Percentiles rank a stretch among this genome's conserved stretches.
Evolutionary conservation across 2,329 filamentous ascomycete species (phyloP).

Genomic region (Trichoderma koningii): DNA sequence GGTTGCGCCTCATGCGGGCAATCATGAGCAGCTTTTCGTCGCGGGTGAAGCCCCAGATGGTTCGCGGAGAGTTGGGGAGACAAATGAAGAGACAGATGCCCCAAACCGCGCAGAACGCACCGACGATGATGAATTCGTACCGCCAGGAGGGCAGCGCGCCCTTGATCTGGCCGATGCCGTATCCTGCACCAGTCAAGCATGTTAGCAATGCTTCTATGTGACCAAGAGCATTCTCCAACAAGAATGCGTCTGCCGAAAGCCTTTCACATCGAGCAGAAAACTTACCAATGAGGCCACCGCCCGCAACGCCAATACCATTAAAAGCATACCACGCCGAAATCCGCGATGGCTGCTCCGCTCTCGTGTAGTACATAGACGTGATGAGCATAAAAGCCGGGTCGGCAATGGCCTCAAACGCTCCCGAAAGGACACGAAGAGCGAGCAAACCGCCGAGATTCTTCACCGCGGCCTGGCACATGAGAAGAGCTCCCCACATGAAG

Average conservation of each 20-base stretch:
- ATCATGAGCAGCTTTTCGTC: conserved; percentile 58
- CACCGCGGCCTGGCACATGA: conserved; percentile 55
- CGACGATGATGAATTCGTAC: conserved; percentile 69
- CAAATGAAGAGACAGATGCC: conserved; percentile 59
- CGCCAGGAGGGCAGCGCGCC: conserved; percentile 62
- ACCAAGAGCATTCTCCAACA: not conserved
- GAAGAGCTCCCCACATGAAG: conserved; percentile 55
- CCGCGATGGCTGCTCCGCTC: conserved; percentile 61
- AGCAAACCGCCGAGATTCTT: conserved; percentile 59
- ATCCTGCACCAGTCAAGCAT: conserved; percentile 39
- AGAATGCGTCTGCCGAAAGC: not conserved
- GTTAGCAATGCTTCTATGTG: not conserved
- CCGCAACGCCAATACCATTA: conserved; percentile 60
- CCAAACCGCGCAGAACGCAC: conserved; percentile 59
- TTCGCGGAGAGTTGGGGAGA: conserved; percentile 60
- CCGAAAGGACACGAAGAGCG: conserved; percentile 59
- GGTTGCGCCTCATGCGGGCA: conserved; percentile 56
- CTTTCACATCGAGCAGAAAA: not conserved
- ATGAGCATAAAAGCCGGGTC: conserved; percentile 61
- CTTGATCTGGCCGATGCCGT: conserved; percentile 61
- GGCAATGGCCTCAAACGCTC: conserved; percentile 62
- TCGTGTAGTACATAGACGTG: conserved; percentile 66
- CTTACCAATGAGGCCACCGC: conserved; percentile 51
- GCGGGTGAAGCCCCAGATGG: conserved; percentile 52
- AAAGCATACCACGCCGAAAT: conserved; percentile 62